These are phyloP conservation scores for Rhazya stricta DNA, from an alignment of 257 asterid genomes.

Conservation along the genomic window DNA sequence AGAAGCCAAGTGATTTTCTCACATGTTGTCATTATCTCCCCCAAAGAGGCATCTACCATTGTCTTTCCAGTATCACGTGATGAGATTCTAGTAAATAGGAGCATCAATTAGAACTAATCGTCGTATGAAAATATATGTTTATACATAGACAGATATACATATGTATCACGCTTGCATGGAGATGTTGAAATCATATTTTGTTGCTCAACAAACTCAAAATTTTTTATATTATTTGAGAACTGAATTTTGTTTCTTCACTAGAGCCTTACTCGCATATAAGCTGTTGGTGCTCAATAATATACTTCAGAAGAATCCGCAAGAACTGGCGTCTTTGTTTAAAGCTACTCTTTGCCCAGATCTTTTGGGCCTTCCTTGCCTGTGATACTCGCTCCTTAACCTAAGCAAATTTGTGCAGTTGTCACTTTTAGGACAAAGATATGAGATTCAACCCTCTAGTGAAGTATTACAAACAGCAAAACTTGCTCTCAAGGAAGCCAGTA, in stretches of 20 bases:
- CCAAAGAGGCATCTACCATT: slow-evolving; percentile 97
- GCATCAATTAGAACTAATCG: not conserved
- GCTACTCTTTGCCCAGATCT: slow-evolving; percentile 86
- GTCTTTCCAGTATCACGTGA: slow-evolving; percentile 99
- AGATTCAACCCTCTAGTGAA: not conserved
- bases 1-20: slow-evolving; percentile 98
- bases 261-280: slow-evolving; percentile 94
- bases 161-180: not conserved
- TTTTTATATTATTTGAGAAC: not conserved
- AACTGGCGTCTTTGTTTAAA: slow-evolving; percentile 97
- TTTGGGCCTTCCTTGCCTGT: slow-evolving; percentile 90
- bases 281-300: slow-evolving; percentile 87
- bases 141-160: not conserved
- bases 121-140: not conserved
- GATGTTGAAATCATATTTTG: too few relatives aligned
- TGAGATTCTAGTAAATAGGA: slow-evolving; percentile 55
- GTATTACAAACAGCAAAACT: not conserved
- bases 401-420: slow-evolving; percentile 10
- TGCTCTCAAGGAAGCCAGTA: not conserved
- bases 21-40: slow-evolving; percentile 99
- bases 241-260: not conserved
- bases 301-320: slow-evolving; percentile 90
- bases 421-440: not conserved
- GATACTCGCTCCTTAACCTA: slow-evolving; percentile 90
- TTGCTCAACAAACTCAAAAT: not conserved